Percentiles rank a stretch among this genome's conserved stretches.
Evolutionary conservation across 371 early-diverging fungal genomes (phyloP).

Genomic region (Parasitella parasitica): DNA sequence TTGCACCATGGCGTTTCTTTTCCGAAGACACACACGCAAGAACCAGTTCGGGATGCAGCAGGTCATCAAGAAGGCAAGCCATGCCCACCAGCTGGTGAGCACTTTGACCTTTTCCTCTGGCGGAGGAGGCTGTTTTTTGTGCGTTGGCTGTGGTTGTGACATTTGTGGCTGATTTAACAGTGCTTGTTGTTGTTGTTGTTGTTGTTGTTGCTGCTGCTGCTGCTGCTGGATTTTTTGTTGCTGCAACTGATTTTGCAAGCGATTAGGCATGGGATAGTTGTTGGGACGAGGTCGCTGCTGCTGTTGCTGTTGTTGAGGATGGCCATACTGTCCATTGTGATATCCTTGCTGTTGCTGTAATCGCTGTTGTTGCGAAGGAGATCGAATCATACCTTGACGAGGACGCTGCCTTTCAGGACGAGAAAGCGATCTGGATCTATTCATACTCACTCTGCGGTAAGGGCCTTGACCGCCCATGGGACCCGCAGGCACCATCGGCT

Average conservation of each 20-base stretch:
- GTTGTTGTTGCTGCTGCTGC: constrained; percentile 42
- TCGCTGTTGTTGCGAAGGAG: constrained; percentile 40
- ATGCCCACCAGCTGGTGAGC: constrained; percentile 50
- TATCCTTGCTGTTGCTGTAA: constrained; percentile 11
- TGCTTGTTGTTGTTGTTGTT: constrained; percentile 33
- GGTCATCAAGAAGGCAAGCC: constrained; percentile 53
- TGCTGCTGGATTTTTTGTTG: constrained; percentile 40
- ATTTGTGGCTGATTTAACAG: constrained; percentile 10
- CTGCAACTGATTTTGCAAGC: constrained; percentile 47
- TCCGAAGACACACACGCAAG: constrained; percentile 47
- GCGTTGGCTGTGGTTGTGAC: constrained; percentile 26
- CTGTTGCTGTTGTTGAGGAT: neutral
- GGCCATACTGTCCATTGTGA: neutral
- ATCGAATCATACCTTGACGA: constrained; percentile 42
- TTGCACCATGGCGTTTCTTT: constrained; percentile 45
- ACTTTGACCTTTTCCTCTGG: constrained; percentile 48
- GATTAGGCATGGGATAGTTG: constrained; percentile 42
- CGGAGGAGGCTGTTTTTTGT: constrained; percentile 28
- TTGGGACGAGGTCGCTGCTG: constrained; percentile 14
- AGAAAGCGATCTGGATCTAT: constrained; percentile 40
- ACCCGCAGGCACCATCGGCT: constrained; percentile 5
- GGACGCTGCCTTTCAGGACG: constrained; percentile 51
- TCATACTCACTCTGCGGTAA: constrained; percentile 30
- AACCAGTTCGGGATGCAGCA: constrained; percentile 59
- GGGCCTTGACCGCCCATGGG: constrained; percentile 10